A percentile compares a stretch with the other conserved stretches of the same genome.
Evolutionary conservation across 768 basidiomycete genomes (phyloP).

Genomic region (Crepidotus variabilis): DNA sequence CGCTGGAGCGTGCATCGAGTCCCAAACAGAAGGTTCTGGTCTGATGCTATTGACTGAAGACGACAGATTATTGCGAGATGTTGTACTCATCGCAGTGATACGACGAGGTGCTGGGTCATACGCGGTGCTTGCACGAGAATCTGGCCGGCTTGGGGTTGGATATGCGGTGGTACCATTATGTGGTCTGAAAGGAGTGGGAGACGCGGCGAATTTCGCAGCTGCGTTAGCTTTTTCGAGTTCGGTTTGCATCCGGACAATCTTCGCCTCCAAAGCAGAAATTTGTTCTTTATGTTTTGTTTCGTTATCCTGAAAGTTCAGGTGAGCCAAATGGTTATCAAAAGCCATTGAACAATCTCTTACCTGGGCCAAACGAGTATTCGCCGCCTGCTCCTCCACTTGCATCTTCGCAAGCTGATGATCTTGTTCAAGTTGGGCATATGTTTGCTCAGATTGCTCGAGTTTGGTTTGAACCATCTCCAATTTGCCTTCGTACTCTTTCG

Average conservation of each 20-base stretch:
- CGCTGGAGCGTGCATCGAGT: slow-evolving; percentile 58
- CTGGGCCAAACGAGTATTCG: slow-evolving; percentile 62
- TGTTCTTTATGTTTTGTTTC: slow-evolving; percentile 69
- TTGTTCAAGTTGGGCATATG: slow-evolving; percentile 60
- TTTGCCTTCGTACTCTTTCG: slow-evolving; percentile 65
- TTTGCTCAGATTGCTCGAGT: slow-evolving; percentile 66
- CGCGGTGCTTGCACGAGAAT: slow-evolving; percentile 68
- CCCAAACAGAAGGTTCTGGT: slow-evolving; percentile 61
- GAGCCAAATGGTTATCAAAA: not conserved
- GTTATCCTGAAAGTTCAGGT: slow-evolving; percentile 48
- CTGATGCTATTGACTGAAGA: slow-evolving; percentile 26
- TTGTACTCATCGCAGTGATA: slow-evolving; percentile 30
- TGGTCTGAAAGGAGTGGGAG: slow-evolving; percentile 34
- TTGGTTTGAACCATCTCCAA: slow-evolving; percentile 56
- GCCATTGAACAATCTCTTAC: slow-evolving; percentile 31
- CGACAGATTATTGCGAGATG: slow-evolving; percentile 19
- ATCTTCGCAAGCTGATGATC: slow-evolving; percentile 65
- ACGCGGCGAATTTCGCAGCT: slow-evolving; percentile 21
- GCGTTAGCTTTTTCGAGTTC: slow-evolving; percentile 52
- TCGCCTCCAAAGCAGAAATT: slow-evolving; percentile 56
- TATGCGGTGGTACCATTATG: slow-evolving; percentile 36
- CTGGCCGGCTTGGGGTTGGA: slow-evolving; percentile 57
- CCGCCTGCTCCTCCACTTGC: slow-evolving; percentile 75
- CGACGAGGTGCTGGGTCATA: slow-evolving; percentile 51
- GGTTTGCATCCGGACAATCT: slow-evolving; percentile 50